Evolutionary conservation across 495 filamentous ascomycete genomes (phyloP).

Genomic region (Penicillium samsonianum): DNA sequence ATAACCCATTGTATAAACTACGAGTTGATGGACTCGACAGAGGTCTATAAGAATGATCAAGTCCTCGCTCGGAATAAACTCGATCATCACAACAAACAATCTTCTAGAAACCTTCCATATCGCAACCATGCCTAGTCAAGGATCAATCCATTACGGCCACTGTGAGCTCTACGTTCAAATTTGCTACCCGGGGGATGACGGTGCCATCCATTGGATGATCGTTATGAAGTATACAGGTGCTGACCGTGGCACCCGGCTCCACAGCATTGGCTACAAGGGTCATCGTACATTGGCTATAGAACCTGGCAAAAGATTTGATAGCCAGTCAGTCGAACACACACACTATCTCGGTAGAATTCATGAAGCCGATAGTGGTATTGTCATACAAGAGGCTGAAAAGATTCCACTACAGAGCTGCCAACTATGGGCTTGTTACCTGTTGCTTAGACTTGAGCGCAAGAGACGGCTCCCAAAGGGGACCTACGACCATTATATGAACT

Average conservation of each 20-base stretch:
- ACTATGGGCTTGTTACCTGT: slow-evolving; percentile 1
- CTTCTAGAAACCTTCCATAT: not conserved
- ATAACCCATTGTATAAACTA: not conserved
- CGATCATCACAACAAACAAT: slow-evolving; percentile 1
- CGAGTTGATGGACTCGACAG: not conserved
- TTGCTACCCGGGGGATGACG: not conserved
- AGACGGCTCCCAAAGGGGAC: not conserved
- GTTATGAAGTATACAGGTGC: not conserved
- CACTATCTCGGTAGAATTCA: not conserved
- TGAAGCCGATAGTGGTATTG: not conserved
- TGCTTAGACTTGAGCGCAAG: slow-evolving; percentile 1
- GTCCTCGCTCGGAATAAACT: not conserved
- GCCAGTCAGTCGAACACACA: not conserved
- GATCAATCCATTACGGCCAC: too few species aligned
- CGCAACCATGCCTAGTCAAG: not conserved
- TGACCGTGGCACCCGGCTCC: not conserved
- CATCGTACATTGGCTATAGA: not conserved
- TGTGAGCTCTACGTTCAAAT: not conserved
- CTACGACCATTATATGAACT: not conserved
- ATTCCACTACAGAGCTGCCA: slow-evolving; percentile 4
- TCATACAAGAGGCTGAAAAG: not conserved
- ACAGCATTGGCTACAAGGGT: not conserved
- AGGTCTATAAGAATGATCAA: not conserved
- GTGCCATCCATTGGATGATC: not conserved
- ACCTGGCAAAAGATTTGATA: slow-evolving; percentile 1